A percentile compares a stretch with the other conserved stretches of the same genome.
These are phyloP conservation scores for Auricularia cornea DNA, from an alignment of 768 basidiomycete genomes.

Conservation along the genomic window DNA sequence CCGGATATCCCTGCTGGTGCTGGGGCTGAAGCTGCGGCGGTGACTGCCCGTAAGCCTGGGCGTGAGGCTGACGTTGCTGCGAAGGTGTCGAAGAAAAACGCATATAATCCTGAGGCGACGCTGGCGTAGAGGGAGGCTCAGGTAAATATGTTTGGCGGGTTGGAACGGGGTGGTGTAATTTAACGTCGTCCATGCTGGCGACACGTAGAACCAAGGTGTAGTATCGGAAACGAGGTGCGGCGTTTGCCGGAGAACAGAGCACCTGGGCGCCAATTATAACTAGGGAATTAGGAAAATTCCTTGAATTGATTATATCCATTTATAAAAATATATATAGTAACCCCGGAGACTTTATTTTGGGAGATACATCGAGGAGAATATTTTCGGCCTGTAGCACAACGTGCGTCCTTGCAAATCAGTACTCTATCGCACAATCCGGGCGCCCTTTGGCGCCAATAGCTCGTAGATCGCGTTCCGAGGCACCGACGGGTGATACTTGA, in stretches of 20 bases:
- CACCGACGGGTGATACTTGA: too few species aligned
- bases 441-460: too few species aligned
- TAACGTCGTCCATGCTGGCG: constrained; percentile 53
- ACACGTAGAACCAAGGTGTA: constrained; percentile 3
- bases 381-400: too few species aligned
- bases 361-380: too few species aligned
- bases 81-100: constrained; percentile 30
- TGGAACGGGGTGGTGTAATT: constrained; percentile 79
- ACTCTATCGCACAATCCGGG: too few species aligned
- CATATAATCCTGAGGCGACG: constrained; percentile 67
- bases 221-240: background rate
- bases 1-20: constrained; percentile 15
- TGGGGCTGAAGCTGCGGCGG: constrained; percentile 26
- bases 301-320: too few species aligned
- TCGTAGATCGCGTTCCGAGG: too few species aligned
- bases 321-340: too few species aligned
- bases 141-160: constrained; percentile 83
- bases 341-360: too few species aligned
- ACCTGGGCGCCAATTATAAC: too few species aligned
- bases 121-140: constrained; percentile 69
- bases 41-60: constrained; percentile 27
- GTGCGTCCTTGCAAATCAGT: too few species aligned
- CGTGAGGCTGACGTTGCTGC: constrained; percentile 10
- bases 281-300: too few species aligned
- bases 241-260: background rate